These are phyloP conservation scores for Rhizophora apiculata DNA, from an alignment of 345 rosid species.

Conservation along the genomic window DNA sequence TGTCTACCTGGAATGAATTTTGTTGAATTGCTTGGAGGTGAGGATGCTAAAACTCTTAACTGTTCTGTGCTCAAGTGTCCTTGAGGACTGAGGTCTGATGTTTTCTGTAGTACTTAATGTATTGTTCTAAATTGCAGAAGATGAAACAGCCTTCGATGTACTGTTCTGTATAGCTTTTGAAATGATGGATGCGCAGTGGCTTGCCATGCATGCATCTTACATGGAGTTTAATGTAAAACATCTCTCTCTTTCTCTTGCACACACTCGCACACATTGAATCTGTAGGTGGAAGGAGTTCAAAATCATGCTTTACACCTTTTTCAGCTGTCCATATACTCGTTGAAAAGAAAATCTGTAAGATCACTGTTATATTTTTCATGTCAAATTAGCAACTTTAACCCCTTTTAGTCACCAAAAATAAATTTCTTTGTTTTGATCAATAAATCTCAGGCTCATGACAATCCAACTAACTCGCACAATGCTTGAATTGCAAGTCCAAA, in stretches of 20 bases:
- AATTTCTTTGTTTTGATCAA: no score
- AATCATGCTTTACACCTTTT: no score
- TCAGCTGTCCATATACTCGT: no score
- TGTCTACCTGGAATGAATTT: conserved; percentile 71
- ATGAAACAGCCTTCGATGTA: conserved; percentile 90
- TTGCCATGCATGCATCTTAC: conserved; percentile 96
- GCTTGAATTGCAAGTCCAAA: no score
- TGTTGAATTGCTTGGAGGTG: conserved; percentile 85
- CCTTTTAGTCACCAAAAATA: no score
- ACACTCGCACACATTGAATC: background rate
- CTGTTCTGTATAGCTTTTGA: conserved; percentile 89
- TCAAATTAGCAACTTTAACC: no score
- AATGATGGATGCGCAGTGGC: conserved; percentile 99
- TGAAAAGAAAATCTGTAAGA: no score
- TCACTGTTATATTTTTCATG: no score
- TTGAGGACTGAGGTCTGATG: background rate
- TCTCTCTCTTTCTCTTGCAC: conserved; percentile 18
- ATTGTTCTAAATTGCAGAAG: conserved; percentile 50
- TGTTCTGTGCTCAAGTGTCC: background rate
- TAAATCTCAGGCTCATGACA: no score
- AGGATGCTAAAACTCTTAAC: background rate
- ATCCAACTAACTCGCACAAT: no score
- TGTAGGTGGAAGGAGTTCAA: no score
- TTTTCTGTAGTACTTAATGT: background rate
- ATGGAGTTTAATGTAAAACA: conserved; percentile 87